A percentile compares a stretch with the other conserved stretches of the same genome.
Conservation (phyloP, 2,329 filamentous ascomycete genomes). For the Ampelomyces quisqualis region DNA sequence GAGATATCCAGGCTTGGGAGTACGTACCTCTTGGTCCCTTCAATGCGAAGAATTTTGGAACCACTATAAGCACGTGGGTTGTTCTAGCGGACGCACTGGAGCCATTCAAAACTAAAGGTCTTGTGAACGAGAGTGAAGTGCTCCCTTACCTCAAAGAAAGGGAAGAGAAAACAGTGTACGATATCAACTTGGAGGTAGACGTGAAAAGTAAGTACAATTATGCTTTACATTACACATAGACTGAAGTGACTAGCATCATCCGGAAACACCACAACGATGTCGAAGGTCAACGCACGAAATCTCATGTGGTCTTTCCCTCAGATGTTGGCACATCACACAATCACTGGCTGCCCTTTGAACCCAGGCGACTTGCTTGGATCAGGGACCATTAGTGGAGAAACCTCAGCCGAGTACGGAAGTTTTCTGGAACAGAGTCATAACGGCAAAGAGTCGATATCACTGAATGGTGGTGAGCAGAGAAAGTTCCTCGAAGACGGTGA, state of each 20-base stretch:
- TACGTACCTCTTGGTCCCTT: conserved; percentile 81
- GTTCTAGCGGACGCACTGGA: conserved; percentile 75
- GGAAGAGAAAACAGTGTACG: conserved; percentile 60
- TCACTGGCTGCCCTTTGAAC: conserved; percentile 73
- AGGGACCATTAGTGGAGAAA: conserved; percentile 72
- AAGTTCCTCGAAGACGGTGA: conserved; percentile 76
- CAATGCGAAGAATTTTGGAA: conserved; percentile 81
- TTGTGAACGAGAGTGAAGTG: conserved; percentile 57
- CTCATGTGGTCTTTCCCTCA: conserved; percentile 81
- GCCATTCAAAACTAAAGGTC: conserved; percentile 59
- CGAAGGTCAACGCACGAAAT: conserved; percentile 62
- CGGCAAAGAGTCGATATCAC: conserved; percentile 64
- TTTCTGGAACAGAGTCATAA: conserved; percentile 70
- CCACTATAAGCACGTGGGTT: conserved; percentile 76
- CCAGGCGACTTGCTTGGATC: conserved; percentile 75
- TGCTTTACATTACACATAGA: too few relatives aligned
- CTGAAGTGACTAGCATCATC: conserved; percentile 48
- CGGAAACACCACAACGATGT: conserved; percentile 59
- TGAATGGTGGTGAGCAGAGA: conserved; percentile 66
- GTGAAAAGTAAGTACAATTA: conserved; percentile 50
- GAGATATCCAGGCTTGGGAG: conserved; percentile 83
- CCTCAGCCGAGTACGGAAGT: conserved; percentile 62
- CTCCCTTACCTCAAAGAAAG: conserved; percentile 67
- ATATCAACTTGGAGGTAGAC: conserved; percentile 69
- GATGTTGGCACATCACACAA: conserved; percentile 77